Percentiles rank a stretch among this genome's conserved stretches.
phyloP scores from a whole-genome alignment of 1,284 basidiomycete genomes.

The Irpex lacteus region DNA sequence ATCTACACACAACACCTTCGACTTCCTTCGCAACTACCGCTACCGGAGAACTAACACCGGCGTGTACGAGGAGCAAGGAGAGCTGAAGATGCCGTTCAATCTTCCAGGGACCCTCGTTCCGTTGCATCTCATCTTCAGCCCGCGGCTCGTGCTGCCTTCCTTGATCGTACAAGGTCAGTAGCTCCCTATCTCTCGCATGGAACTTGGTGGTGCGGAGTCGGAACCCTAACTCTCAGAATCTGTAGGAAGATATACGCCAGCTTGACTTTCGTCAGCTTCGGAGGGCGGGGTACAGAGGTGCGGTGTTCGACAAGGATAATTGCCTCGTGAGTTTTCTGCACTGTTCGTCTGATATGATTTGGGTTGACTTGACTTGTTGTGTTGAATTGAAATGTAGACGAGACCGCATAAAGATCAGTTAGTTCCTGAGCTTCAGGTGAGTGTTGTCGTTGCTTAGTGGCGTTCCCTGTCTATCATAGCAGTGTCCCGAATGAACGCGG shows the following conservation, averaged over 20 bases:
- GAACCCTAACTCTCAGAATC: slow-evolving; percentile 5
- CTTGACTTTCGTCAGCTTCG: slow-evolving; percentile 83
- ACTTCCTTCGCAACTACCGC: background rate
- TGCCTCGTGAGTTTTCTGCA: slow-evolving; percentile 68
- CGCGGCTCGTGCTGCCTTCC: slow-evolving; percentile 72
- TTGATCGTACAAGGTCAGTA: slow-evolving; percentile 68
- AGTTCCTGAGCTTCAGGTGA: slow-evolving; percentile 68
- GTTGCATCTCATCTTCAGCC: slow-evolving; percentile 71
- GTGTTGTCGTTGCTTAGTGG: slow-evolving; percentile 17
- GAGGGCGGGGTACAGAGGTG: slow-evolving; percentile 79
- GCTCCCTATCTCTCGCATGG: too few species aligned
- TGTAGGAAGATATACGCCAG: slow-evolving; percentile 79
- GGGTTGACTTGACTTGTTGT: background rate
- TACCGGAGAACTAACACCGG: background rate
- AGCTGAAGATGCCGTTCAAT: slow-evolving; percentile 66
- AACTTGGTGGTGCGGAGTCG: background rate
- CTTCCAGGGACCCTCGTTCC: slow-evolving; percentile 76
- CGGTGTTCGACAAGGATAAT: slow-evolving; percentile 97
- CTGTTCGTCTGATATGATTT: background rate
- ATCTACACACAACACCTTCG: background rate
- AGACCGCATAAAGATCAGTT: slow-evolving; percentile 70
- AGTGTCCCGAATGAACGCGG: background rate
- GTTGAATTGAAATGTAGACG: slow-evolving; percentile 55
- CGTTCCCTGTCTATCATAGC: background rate
- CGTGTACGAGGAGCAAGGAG: too few species aligned